phyloP scores from a whole-genome alignment of 345 rosid species.

The Lepidium sativum region DNA sequence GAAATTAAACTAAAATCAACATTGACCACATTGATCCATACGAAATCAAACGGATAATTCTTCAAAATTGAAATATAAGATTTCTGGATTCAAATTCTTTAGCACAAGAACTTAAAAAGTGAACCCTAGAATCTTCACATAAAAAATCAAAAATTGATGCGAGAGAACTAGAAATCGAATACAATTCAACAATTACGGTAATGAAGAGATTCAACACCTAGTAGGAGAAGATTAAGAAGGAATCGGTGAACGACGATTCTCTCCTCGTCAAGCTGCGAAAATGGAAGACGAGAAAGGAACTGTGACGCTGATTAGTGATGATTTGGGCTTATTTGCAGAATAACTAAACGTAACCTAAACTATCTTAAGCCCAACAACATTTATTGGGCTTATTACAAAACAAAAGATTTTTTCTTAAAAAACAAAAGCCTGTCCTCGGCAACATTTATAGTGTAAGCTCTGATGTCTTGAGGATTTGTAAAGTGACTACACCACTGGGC shows the following conservation, averaged over 20 bases:
- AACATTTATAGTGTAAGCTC: too few species aligned
- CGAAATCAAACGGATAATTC: not conserved
- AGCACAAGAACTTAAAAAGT: not conserved
- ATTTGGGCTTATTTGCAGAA: slow-evolving; percentile 2
- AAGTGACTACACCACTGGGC: too few species aligned
- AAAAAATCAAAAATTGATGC: not conserved
- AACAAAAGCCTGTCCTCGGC: too few species aligned
- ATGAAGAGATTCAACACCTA: slow-evolving; percentile 1
- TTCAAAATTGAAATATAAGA: not conserved
- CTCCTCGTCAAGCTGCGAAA: not conserved
- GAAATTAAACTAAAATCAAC: not conserved
- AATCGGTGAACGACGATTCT: slow-evolving; percentile 9
- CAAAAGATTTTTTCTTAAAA: too few species aligned
- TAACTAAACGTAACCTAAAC: too few species aligned
- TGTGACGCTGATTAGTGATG: not conserved
- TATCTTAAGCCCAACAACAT: not conserved
- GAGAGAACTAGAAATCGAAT: not conserved
- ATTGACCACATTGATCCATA: not conserved
- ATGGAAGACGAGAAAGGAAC: slow-evolving; percentile 1
- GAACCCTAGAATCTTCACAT: slow-evolving; percentile 11
- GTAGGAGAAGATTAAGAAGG: not conserved
- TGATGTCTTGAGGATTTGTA: too few species aligned
- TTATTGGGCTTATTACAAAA: not conserved
- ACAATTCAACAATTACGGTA: not conserved
- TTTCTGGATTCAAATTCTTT: not conserved